Percentiles rank a stretch among this genome's conserved stretches.
phyloP scores from a whole-genome alignment of 2,329 filamentous ascomycete species.

The Aspergillus quadricinctus region DNA sequence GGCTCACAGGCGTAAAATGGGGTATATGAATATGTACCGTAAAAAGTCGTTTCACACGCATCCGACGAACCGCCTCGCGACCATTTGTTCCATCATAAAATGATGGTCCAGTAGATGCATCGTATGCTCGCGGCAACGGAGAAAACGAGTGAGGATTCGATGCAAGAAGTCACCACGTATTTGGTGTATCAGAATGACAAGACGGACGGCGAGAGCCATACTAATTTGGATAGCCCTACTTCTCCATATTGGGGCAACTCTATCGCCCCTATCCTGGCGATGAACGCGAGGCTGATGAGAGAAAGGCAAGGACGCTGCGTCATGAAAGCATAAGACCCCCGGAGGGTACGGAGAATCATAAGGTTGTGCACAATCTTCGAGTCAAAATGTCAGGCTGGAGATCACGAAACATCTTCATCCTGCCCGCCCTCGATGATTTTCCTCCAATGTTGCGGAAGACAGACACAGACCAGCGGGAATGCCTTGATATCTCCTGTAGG shows the following conservation, averaged over 20 bases:
- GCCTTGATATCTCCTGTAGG: slow-evolving; percentile 86
- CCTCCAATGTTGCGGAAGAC: slow-evolving; percentile 90
- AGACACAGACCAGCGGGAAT: slow-evolving; percentile 94
- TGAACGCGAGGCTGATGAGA: not conserved
- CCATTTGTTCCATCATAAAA: not conserved
- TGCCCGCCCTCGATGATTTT: slow-evolving; percentile 89
- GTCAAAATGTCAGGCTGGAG: slow-evolving; percentile 1
- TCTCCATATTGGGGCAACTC: not conserved
- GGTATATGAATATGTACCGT: slow-evolving; percentile 28
- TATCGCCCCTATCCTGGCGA: not conserved
- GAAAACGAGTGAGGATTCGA: slow-evolving; percentile 3
- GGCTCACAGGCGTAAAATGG: slow-evolving; percentile 21
- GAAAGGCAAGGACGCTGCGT: not conserved
- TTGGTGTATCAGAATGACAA: not conserved
- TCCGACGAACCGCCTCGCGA: slow-evolving; percentile 1
- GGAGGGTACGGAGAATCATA: not conserved
- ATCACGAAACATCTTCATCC: slow-evolving; percentile 22
- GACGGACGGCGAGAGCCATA: not conserved
- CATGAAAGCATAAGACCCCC: not conserved
- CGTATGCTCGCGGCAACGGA: not conserved
- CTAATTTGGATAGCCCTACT: not conserved
- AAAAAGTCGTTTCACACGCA: slow-evolving; percentile 16
- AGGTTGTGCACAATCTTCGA: not conserved
- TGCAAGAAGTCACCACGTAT: slow-evolving; percentile 3
- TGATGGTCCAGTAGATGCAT: not conserved